These are phyloP conservation scores for Penicillium cosmopolitanum DNA, from an alignment of 495 filamentous ascomycete genomes.

Conservation along the genomic window DNA sequence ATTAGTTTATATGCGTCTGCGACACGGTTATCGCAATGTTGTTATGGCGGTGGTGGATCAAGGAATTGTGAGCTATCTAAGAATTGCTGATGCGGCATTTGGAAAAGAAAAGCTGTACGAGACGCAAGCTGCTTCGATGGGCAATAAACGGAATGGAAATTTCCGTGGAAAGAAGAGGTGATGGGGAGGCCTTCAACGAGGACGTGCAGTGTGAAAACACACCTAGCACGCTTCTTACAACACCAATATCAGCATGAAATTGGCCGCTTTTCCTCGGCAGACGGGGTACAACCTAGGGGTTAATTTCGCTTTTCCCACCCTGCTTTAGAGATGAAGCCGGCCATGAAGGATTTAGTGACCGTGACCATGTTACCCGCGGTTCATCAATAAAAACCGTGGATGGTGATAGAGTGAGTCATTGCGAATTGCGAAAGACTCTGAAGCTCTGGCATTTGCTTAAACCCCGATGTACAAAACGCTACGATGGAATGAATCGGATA, in stretches of 20 bases:
- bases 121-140: conserved; percentile 21
- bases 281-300: too few species aligned
- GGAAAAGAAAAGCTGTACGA: conserved; percentile 72
- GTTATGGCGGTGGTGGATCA: conserved; percentile 87
- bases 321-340: too few species aligned
- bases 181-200: background rate
- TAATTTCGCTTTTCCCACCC: too few species aligned
- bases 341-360: too few species aligned
- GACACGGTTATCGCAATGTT: conserved; percentile 82
- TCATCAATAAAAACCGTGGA: too few species aligned
- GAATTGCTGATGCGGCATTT: conserved; percentile 79
- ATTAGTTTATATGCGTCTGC: conserved; percentile 69
- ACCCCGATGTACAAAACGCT: background rate
- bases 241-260: too few species aligned
- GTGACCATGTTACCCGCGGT: too few species aligned
- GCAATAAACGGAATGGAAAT: conserved; percentile 42
- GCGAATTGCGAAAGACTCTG: too few species aligned
- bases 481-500: background rate
- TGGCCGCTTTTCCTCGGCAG: too few species aligned
- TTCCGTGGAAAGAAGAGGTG: conserved; percentile 38
- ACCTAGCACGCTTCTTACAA: too few species aligned
- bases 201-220: background rate
- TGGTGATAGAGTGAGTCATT: too few species aligned
- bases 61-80: conserved; percentile 85
- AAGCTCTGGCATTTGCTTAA: background rate